phyloP scores from a whole-genome alignment of 345 rosid species.

The Eucalyptus regnans region DNA sequence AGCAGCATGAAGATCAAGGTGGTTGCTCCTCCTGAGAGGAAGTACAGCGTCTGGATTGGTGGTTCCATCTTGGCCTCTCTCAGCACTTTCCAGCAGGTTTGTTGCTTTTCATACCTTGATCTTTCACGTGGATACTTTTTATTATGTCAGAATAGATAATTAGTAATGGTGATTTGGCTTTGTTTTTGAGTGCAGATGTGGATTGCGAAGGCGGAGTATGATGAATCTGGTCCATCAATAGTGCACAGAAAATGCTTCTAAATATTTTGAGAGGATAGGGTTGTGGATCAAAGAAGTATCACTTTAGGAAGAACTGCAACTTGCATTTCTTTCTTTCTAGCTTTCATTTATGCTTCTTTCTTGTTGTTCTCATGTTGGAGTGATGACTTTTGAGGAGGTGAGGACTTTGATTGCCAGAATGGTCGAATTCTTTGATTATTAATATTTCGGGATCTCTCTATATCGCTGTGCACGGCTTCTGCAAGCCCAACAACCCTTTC shows the following conservation, averaged over 20 bases:
- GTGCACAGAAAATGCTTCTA: constrained; percentile 95
- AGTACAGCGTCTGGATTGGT: constrained; percentile 93
- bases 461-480: not conserved
- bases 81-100: constrained; percentile 93
- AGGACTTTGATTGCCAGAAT: constrained; percentile 13
- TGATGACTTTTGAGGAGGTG: constrained; percentile 21
- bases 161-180: not conserved
- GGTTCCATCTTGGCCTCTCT: constrained; percentile 90
- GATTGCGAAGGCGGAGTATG: constrained; percentile 92
- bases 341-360: constrained; percentile 8
- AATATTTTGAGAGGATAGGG: not conserved
- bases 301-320: constrained; percentile 1
- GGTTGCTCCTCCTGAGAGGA: constrained; percentile 88
- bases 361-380: constrained; percentile 21
- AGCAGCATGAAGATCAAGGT: constrained; percentile 98
- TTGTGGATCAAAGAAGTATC: not conserved
- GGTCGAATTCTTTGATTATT: constrained; percentile 22
- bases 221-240: constrained; percentile 89
- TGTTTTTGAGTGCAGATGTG: constrained; percentile 53
- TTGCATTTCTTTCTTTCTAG: constrained; percentile 9
- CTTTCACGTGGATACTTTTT: not conserved
- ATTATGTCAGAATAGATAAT: not conserved
- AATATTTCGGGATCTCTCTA: not conserved
- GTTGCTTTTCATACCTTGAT: not conserved
- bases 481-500: not conserved